Evolutionary conservation across 495 filamentous ascomycete genomes (phyloP).

Genomic region (Parathielavia appendiculata): DNA sequence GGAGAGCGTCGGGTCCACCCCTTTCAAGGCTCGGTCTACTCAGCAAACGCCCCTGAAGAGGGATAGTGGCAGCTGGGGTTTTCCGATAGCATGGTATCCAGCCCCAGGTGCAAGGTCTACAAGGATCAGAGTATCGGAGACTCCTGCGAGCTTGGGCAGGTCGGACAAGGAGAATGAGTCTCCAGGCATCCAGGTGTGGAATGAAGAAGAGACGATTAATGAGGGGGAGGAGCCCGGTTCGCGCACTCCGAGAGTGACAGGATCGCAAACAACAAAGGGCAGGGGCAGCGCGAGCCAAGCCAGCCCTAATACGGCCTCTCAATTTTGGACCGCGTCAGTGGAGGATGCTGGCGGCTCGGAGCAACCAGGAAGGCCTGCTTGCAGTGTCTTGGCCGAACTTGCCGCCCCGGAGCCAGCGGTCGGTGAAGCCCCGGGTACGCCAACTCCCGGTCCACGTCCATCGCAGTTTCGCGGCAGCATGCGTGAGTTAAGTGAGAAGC

Average conservation of each 20-base stretch:
- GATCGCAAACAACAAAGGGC: neutral
- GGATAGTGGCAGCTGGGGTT: neutral
- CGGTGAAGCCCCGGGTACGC: slow-evolving; percentile 7
- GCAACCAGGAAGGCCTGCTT: neutral
- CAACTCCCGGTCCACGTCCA: slow-evolving; percentile 1
- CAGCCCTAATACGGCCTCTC: slow-evolving; percentile 7
- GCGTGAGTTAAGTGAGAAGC: neutral
- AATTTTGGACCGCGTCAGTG: slow-evolving; percentile 8
- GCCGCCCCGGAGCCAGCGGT: neutral
- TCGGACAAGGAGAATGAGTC: slow-evolving; percentile 29
- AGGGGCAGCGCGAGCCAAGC: slow-evolving; percentile 1
- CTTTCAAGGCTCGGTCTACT: slow-evolving; percentile 11
- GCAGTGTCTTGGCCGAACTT: neutral
- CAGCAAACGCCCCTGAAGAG: slow-evolving; percentile 8
- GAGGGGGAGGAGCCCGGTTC: slow-evolving; percentile 1
- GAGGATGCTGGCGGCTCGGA: neutral
- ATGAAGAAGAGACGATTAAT: slow-evolving; percentile 9
- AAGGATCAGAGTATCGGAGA: neutral
- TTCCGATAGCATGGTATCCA: neutral
- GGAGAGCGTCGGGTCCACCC: slow-evolving; percentile 25
- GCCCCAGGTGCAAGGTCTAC: neutral
- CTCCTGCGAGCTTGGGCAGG: slow-evolving; percentile 17
- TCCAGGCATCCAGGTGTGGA: slow-evolving; percentile 13
- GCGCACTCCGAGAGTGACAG: slow-evolving; percentile 13
- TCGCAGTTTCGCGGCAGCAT: slow-evolving; percentile 1